Evolutionary conservation across 2,329 filamentous ascomycete species (phyloP), one percentile per base, ranked within the genome.

Genomic region (Microcera coccophila): DNA sequence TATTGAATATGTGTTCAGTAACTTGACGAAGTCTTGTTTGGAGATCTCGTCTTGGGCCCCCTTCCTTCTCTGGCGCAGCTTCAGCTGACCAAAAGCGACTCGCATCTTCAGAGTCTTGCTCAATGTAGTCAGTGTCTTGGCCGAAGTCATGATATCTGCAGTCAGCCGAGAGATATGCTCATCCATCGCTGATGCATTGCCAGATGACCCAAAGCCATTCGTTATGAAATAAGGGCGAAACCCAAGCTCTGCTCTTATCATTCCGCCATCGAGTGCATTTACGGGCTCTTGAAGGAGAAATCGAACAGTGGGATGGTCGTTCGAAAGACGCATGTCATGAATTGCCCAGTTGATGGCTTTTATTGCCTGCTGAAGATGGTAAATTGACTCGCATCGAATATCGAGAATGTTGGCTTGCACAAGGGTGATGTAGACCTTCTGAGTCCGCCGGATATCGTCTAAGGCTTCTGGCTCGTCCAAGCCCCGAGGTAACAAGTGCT

Each of bases 361-460:
- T 1, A 66, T 29, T 8, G 58, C 64, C 19, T 59, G 33, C 17
- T 55, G 57, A 5, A 68, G 47, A 4, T 48, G 41, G 4, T 36
- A n/a, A 16, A 58, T 51, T 3, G 48, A 48, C 4, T 54, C 46
- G 17, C 60, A 51, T 31, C 39, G 44, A 18, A 68, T 47, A 5
- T 58, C 51, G 10, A 67, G 49, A 14, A 58, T 26, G 19, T 61
- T 55, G 3, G 51, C 44, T 19, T 54, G 36, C 7, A 47, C 42
- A 5, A 42, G 46, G 3, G 40, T 56, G 11, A 69, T 65, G 56
- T 65, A 69, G 5, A 65, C 58, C 21, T 49, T 45, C 33, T 64
- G 41, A 4, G 44, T 48, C 28, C 42, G 53, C 3, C 64, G 54
- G 14, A 68, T 56, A 3, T 50, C 44, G 18, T 67, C 48, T 4